A percentile compares a stretch with the other conserved stretches of the same genome.
phyloP scores from a whole-genome alignment of 371 early-diverging fungal species.

The Catenaria anguillulae region DNA sequence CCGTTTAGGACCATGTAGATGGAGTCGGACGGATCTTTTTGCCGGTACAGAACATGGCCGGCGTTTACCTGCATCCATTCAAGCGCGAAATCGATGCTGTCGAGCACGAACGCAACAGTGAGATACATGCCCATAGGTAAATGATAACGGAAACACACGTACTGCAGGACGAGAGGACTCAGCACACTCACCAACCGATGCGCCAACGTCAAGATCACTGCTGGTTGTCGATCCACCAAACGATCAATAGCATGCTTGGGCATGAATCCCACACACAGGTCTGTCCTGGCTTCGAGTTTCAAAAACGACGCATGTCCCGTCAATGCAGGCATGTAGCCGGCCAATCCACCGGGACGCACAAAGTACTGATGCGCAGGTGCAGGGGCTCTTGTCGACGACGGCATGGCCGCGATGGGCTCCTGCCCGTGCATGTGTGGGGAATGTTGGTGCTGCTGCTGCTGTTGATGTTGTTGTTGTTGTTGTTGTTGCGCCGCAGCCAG shows the following conservation, averaged over 20 bases:
- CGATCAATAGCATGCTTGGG: constrained; percentile 65
- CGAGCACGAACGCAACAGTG: no score
- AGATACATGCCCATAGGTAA: no score
- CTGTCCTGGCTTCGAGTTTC: constrained; percentile 58
- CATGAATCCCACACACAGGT: constrained; percentile 69
- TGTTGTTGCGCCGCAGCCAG: constrained; percentile 9
- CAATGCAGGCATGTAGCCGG: constrained; percentile 78
- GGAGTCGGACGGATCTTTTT: constrained; percentile 64
- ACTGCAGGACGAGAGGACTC: constrained; percentile 43
- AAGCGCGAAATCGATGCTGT: constrained; percentile 80
- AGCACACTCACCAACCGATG: constrained; percentile 65
- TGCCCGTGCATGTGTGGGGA: no score
- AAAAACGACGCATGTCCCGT: constrained; percentile 82
- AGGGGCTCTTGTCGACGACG: constrained; percentile 7
- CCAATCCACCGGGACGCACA: constrained; percentile 71
- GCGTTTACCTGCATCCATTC: constrained; percentile 91
- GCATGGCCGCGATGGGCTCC: no score
- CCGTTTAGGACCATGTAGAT: constrained; percentile 89
- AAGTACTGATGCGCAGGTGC: constrained; percentile 39
- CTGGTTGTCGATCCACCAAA: constrained; percentile 68
- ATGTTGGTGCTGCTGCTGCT: no score
- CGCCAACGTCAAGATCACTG: constrained; percentile 66
- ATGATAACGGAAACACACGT: background rate
- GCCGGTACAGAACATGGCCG: constrained; percentile 76
- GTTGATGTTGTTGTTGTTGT: no score